These are phyloP conservation scores for Mycena alexandri DNA, from an alignment of 768 basidiomycete genomes.

Conservation along the genomic window DNA sequence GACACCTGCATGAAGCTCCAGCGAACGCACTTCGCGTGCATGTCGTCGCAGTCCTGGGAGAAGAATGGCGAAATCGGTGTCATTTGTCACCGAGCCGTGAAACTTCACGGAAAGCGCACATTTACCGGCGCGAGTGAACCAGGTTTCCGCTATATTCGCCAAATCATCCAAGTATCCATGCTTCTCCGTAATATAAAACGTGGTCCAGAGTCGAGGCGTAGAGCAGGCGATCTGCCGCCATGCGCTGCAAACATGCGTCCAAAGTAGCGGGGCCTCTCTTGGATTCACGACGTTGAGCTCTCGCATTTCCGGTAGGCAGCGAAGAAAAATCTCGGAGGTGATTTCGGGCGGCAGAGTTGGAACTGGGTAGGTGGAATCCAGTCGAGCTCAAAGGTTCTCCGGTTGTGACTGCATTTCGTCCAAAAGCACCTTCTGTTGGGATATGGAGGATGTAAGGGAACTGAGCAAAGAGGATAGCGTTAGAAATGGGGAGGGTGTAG, in stretches of 20 bases:
- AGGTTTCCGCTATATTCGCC: neutral
- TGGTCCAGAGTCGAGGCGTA: constrained; percentile 21
- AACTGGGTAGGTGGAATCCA: constrained; percentile 19
- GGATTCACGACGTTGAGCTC: neutral
- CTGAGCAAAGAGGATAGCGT: too few species aligned
- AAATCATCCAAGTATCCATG: too few species aligned
- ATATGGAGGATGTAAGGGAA: too few species aligned
- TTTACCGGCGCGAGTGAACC: constrained; percentile 2
- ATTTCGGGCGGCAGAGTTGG: constrained; percentile 26
- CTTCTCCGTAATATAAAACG: neutral
- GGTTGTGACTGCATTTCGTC: neutral
- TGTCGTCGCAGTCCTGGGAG: neutral
- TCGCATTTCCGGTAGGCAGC: neutral
- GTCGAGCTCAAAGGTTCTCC: neutral
- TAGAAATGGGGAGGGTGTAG: too few species aligned
- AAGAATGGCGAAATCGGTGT: neutral
- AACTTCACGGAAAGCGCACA: constrained; percentile 1
- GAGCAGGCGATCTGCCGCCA: constrained; percentile 21
- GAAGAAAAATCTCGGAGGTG: constrained; percentile 21
- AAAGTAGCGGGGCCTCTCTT: constrained; percentile 9
- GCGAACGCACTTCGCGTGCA: neutral
- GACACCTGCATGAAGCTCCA: neutral
- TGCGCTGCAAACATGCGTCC: constrained; percentile 7
- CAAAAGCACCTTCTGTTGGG: too few species aligned
- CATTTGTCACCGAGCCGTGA: neutral